Evolutionary conservation across 2,329 filamentous ascomycete genomes (phyloP).

Genomic region (Parascedosporium putredinis): DNA sequence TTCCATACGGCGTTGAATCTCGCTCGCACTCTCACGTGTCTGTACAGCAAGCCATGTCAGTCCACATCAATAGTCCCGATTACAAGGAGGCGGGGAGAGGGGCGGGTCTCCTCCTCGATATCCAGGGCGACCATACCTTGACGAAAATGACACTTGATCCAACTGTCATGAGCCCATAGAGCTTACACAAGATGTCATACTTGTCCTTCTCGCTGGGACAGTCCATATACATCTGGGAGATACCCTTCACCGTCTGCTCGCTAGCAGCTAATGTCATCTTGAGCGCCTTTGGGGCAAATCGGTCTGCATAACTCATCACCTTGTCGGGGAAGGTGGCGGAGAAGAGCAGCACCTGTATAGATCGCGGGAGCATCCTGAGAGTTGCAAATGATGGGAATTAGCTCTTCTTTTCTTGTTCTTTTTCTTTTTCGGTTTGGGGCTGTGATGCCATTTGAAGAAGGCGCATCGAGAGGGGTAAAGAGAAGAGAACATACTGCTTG

Average conservation of each 20-base stretch:
- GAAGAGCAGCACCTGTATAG: conserved; percentile 84
- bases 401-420: neutral
- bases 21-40: conserved; percentile 75
- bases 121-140: conserved; percentile 61
- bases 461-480: neutral
- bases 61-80: too few species aligned
- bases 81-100: neutral
- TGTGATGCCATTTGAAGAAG: too few species aligned
- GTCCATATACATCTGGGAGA: conserved; percentile 96
- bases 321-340: conserved; percentile 86
- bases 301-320: conserved; percentile 72
- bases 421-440: too few species aligned
- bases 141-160: conserved; percentile 98
- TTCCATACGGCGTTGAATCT: conserved; percentile 79
- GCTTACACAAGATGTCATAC: conserved; percentile 78
- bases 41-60: conserved; percentile 23
- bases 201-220: conserved; percentile 74
- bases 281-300: conserved; percentile 79
- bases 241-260: conserved; percentile 91
- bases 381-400: neutral
- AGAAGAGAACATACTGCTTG: conserved; percentile 48
- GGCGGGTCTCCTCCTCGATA: too few species aligned
- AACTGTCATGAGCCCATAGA: conserved; percentile 93
- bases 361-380: conserved; percentile 57
- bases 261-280: conserved; percentile 79